Evolutionary conservation across 2,329 filamentous ascomycete species (phyloP), one percentile per base, ranked within the genome.

Genomic region (Fulvia fulva): DNA sequence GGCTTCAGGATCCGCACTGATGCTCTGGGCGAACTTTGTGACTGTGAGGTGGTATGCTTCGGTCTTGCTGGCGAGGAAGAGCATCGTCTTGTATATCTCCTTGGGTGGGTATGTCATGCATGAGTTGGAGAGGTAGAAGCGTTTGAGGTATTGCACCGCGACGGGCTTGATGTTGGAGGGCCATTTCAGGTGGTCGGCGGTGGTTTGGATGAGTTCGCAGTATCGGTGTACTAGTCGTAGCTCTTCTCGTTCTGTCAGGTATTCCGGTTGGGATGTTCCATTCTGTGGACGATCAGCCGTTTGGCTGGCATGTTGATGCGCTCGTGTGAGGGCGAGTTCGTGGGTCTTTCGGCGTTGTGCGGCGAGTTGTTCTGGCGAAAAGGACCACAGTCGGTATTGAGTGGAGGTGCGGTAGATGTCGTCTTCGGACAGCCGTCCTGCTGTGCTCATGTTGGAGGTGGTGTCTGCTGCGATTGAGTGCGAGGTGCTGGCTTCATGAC

Each of bases 51-150:
- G 92, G 72, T 87, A 84, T 60, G 90, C 90, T 70, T 99, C 93
- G 4, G 91, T 90, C 77, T 99, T 99, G 68, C 88, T 91, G 9
- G 91, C 91, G 63, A 99, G 89, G 79, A 95, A 97, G 55, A 99
- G 83, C 34, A 89, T 90, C 28, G 91, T 94, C 71, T 92, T 90
- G 72, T 96, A 86, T 65, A 97, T 89, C 63, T 91, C 87, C 62
- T 90, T 89, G 0, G 92, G 93, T 62, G 93, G 90, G 72, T 99
- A 97, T 28, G 92, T 96, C 90, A 97, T 96, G 69, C 92, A 85
- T 43, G 90, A 95, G 76, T 97, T 96, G 70, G 89, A 93, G 37
- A 96, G 83, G 78, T 97, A 99, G 81, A 99, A 97, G 58, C 94
- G 89, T 56, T 90, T 89, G 60, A 99, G 83, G 73, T 95, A 97